A percentile compares a stretch with the other conserved stretches of the same genome.
Evolutionary conservation across 2,329 filamentous ascomycete species (phyloP).

Genomic region (Pseudogymnoascus sp.): DNA sequence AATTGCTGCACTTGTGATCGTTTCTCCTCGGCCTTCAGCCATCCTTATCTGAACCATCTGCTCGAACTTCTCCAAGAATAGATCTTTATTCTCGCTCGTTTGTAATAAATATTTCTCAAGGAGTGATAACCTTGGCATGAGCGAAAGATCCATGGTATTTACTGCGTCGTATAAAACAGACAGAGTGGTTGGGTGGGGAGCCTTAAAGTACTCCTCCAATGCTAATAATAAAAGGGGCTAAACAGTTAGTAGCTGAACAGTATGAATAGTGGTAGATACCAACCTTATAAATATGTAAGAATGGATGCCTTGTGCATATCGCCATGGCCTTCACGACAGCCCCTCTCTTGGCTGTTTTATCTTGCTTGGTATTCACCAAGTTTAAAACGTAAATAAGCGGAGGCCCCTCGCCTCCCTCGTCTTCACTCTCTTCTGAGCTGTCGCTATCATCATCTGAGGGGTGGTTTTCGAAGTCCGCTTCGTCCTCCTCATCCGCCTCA

Average conservation of each 20-base stretch:
- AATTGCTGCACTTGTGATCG: conserved; percentile 33
- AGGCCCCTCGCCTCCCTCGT: conserved; percentile 69
- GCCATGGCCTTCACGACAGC: conserved; percentile 98
- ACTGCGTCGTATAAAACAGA: conserved; percentile 84
- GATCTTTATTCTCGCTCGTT: conserved; percentile 84
- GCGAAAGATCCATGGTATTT: conserved; percentile 91
- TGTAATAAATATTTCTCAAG: conserved; percentile 82
- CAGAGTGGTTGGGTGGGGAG: conserved; percentile 78
- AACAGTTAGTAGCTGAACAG: conserved; percentile 16
- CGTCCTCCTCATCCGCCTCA: conserved; percentile 34
- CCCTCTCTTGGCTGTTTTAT: conserved; percentile 85
- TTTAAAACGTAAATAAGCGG: conserved; percentile 96
- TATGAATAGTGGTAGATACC: conserved; percentile 21
- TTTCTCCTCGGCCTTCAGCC: conserved; percentile 46
- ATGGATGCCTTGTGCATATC: conserved; percentile 94
- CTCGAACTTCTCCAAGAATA: conserved; percentile 97
- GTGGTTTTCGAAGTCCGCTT: conserved; percentile 37
- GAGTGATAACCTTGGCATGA: conserved; percentile 77
- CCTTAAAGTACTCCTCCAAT: conserved; percentile 94
- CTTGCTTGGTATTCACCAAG: conserved; percentile 94
- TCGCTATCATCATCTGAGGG: conserved; percentile 43
- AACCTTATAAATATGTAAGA: conserved; percentile 97
- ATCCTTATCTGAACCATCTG: conserved; percentile 81
- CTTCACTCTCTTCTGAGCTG: conserved; percentile 49
- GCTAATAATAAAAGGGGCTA: conserved; percentile 83